These are phyloP conservation scores for Claviceps cyperi DNA, from an alignment of 2,329 filamentous ascomycete species.

Conservation along the genomic window DNA sequence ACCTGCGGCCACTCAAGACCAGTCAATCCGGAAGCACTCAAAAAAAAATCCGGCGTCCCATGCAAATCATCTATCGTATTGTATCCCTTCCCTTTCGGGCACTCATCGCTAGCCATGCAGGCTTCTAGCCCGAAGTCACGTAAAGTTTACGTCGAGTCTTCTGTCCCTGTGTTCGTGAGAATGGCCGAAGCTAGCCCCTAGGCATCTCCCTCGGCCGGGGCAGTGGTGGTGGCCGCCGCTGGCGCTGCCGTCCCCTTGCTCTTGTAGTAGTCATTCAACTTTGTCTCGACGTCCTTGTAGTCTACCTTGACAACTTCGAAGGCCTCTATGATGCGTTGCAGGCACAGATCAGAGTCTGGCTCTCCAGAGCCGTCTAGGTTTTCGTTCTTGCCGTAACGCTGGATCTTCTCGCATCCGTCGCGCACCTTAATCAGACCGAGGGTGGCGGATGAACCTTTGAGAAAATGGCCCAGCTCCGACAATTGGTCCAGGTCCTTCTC, in stretches of 20 bases:
- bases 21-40: background rate
- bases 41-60: background rate
- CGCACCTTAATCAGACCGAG: constrained; percentile 82
- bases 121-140: background rate
- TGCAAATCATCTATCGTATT: background rate
- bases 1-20: background rate
- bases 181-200: constrained; percentile 6
- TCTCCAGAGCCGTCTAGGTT: constrained; percentile 61
- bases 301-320: constrained; percentile 61
- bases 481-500: constrained; percentile 56
- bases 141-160: background rate
- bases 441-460: constrained; percentile 94
- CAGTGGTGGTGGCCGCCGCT: too few relatives aligned
- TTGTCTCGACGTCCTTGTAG: constrained; percentile 56
- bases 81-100: too few relatives aligned
- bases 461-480: constrained; percentile 79
- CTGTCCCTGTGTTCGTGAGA: background rate
- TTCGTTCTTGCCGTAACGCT: constrained; percentile 75
- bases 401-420: constrained; percentile 91
- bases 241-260: constrained; percentile 7
- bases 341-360: constrained; percentile 50
- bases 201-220: constrained; percentile 8
- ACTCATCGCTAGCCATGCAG: background rate
- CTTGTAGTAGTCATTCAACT: constrained; percentile 53
- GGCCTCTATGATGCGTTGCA: constrained; percentile 55